Evolutionary conservation across 768 basidiomycete genomes (phyloP), one percentile per base, ranked within the genome.

Genomic region (Leccinum pellstonianum): DNA sequence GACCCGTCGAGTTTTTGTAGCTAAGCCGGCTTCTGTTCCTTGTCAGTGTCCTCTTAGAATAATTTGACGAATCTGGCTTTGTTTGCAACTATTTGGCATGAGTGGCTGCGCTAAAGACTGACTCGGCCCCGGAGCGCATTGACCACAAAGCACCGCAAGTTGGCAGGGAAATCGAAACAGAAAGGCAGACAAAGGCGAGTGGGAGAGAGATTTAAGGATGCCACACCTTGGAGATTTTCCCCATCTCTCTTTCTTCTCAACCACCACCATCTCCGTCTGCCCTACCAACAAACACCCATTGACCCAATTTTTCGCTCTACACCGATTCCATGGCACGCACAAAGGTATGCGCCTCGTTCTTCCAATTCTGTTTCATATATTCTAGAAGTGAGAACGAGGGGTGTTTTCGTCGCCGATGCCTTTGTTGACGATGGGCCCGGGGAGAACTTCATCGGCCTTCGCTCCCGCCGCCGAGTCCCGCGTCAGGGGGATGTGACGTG

Each of bases 291-390:
- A 41, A 56, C n/a, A 43, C 41, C n/a, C 41, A 38, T n/a, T 19
- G 5, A 19, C 19, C 27, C 57, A 25, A 46, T 51, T 55, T 50
- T 55, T 23, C 27, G 9, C 15, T 46, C 48, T 5, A 48, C 38
- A 57, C 53, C 43, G 52, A 62, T 61, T 56, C 75, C 79, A 90
- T 88, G 87, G 87, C 87, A 64, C 87, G 87, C 62, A 89, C 87
- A 53, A 90, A 90, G 71, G 71, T 70, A 56, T 27, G 72, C 4
- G 8, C 29, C 35, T 7, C 33, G 11, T 19, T 21, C 51, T 51
- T 62, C 33, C 12, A 21, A 54, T 27, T 1, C 21, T 35, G 8
- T 52, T 55, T 54, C 43, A 27, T 53, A 23, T 57, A 43, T 55
- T 50, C 43, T 56, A 21, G n/a, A 33, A 55, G 52, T 41, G 55